Evolutionary conservation across 805 yeast genomes (phyloP).

Genomic region (Sugiyamaella chiloensis): DNA sequence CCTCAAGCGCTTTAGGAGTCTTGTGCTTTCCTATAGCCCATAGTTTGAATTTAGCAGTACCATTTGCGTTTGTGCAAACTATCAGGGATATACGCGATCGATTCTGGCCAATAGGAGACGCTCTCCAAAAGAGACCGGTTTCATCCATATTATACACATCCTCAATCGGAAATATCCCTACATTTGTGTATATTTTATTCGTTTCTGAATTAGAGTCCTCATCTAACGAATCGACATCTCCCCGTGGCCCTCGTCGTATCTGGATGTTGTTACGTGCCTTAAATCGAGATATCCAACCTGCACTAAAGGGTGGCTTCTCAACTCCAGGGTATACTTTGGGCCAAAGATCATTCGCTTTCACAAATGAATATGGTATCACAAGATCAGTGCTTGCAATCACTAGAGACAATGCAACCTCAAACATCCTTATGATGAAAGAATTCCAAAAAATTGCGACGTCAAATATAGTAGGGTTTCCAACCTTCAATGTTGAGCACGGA

Average conservation of each 20-base stretch:
- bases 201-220: neutral
- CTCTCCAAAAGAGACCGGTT: neutral
- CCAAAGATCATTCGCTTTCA: neutral
- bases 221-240: neutral
- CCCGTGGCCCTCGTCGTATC: neutral
- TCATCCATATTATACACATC: neutral
- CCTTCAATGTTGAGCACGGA: too few species aligned
- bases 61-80: too few species aligned
- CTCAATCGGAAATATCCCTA: neutral
- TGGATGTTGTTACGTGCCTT: neutral
- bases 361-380: too few species aligned
- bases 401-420: too few species aligned
- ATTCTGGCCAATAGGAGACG: neutral
- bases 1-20: too few species aligned
- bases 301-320: neutral
- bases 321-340: neutral
- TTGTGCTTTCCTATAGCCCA: too few species aligned
- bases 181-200: neutral
- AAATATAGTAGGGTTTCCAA: too few species aligned
- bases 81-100: too few species aligned
- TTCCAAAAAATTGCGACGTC: too few species aligned
- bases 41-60: too few species aligned
- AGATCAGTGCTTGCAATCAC: too few species aligned
- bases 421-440: too few species aligned
- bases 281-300: neutral